phyloP scores from a whole-genome alignment of 2,329 filamentous ascomycete genomes.

The Aspergillus pseudonomiae region DNA sequence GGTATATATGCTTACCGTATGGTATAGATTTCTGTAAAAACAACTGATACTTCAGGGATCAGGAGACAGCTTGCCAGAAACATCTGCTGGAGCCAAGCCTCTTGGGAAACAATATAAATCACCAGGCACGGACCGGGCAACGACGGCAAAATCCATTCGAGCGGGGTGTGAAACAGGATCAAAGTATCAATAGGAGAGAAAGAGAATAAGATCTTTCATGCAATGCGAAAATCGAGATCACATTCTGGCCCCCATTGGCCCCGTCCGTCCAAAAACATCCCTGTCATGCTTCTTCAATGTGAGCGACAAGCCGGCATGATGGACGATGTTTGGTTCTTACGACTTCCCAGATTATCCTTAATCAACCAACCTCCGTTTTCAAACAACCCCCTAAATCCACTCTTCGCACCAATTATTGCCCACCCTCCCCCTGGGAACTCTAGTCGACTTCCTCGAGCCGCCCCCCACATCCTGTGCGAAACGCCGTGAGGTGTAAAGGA shows the following conservation, averaged over 20 bases:
- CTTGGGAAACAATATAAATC: background rate
- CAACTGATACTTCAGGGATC: background rate
- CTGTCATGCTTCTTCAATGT: constrained; percentile 1
- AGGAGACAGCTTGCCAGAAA: background rate
- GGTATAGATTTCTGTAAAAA: background rate
- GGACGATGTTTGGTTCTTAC: background rate
- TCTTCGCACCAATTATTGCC: constrained; percentile 4
- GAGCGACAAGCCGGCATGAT: background rate
- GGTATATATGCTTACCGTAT: background rate
- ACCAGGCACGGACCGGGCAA: constrained; percentile 6
- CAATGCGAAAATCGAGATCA: background rate
- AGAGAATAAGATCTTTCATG: background rate
- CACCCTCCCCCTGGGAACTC: background rate
- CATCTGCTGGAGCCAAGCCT: background rate
- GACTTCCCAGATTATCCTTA: background rate
- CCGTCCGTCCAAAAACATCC: background rate
- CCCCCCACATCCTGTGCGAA: constrained; percentile 2
- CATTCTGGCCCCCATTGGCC: background rate
- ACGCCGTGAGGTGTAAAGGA: constrained; percentile 4
- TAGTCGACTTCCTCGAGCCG: background rate
- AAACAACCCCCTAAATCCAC: constrained; percentile 6
- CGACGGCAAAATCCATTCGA: background rate
- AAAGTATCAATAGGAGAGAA: background rate
- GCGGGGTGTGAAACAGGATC: background rate
- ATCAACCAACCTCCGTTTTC: constrained; percentile 1